Evolutionary conservation across 192 early-diverging fungal species (phyloP), one percentile per base, ranked within the genome.

Genomic region (Thamnidium elegans): DNA sequence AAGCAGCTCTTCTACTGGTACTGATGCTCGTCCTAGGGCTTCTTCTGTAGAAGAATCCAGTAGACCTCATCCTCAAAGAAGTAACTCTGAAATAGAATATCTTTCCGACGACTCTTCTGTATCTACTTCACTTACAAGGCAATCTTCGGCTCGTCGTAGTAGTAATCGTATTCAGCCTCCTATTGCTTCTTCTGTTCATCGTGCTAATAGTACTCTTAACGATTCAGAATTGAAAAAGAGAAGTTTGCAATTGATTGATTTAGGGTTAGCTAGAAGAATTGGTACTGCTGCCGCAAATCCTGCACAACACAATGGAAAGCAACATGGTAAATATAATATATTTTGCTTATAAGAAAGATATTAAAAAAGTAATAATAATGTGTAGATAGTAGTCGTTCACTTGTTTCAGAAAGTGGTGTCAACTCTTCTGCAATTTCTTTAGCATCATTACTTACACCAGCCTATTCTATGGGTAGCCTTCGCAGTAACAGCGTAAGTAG

Each of bases 401-500:
- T 45, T 59, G 36, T 45, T 26, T 23, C 39, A 39, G 58, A 36
- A 14, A 19, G n/a, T n/a, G 17, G 23, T 7, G 21, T 4, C 4
- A 59, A 26, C 39, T 59, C 58, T 3, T 1, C 55, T 20, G 55
- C 55, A 8, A 20, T 59, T 23, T 59, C 58, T 3, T 44, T 59
- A 59, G 58, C 58, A 15, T 59, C 58, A 44, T 26, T 59, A 59
- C 23, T 59, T 4, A 59, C 58, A 59, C 58, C 58, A 3, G 36
- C 58, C 21, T 59, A 59, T 59, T 59, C 58, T 42, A 59, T 44
- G 21, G 58, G 58, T 44, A 59, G 58, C 14, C 58, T 59, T 45
- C 58, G 58, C 3, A 59, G 58, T 7, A 59, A 59, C 19, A 59
- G 58, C 13, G 43, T 59, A 17, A 59, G 58, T 45, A 42, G 58